Percentiles rank a stretch among this genome's conserved stretches.
Conservation (phyloP, 2,329 filamentous ascomycete species). For the Cylindrodendrum hubeiense region DNA sequence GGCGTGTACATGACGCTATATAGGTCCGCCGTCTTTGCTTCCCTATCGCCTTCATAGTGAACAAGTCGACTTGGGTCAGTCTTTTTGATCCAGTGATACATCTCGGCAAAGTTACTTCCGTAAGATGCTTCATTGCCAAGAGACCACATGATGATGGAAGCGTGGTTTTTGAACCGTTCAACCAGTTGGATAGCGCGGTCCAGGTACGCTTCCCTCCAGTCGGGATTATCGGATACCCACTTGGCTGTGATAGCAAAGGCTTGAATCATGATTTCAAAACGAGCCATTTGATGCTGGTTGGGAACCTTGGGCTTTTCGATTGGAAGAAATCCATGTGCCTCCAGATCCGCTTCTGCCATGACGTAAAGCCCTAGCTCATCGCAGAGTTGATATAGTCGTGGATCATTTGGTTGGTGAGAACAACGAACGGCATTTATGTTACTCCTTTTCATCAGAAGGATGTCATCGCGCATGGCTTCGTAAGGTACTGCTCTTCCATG, state of each 20-base stretch:
- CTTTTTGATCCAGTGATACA: slow-evolving; percentile 73
- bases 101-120: slow-evolving; percentile 74
- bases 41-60: slow-evolving; percentile 74
- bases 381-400: slow-evolving; percentile 68
- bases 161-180: slow-evolving; percentile 69
- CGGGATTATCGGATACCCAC: slow-evolving; percentile 67
- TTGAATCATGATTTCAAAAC: neutral
- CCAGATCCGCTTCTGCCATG: slow-evolving; percentile 68
- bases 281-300: too few species aligned
- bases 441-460: slow-evolving; percentile 74
- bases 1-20: slow-evolving; percentile 75
- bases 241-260: slow-evolving; percentile 27
- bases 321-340: slow-evolving; percentile 63
- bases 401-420: slow-evolving; percentile 74
- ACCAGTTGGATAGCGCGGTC: slow-evolving; percentile 76
- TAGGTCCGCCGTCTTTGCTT: slow-evolving; percentile 71
- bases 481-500: slow-evolving; percentile 70
- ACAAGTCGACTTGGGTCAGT: slow-evolving; percentile 68
- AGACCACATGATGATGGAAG: slow-evolving; percentile 78
- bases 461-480: slow-evolving; percentile 59
- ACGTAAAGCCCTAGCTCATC: slow-evolving; percentile 75
- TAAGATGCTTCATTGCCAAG: slow-evolving; percentile 81
- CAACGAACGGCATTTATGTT: slow-evolving; percentile 79
- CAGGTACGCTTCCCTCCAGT: slow-evolving; percentile 74
- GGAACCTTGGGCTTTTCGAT: neutral